Evolutionary conservation across 2,329 filamentous ascomycete genomes (phyloP).

Genomic region (Metarhizium album): DNA sequence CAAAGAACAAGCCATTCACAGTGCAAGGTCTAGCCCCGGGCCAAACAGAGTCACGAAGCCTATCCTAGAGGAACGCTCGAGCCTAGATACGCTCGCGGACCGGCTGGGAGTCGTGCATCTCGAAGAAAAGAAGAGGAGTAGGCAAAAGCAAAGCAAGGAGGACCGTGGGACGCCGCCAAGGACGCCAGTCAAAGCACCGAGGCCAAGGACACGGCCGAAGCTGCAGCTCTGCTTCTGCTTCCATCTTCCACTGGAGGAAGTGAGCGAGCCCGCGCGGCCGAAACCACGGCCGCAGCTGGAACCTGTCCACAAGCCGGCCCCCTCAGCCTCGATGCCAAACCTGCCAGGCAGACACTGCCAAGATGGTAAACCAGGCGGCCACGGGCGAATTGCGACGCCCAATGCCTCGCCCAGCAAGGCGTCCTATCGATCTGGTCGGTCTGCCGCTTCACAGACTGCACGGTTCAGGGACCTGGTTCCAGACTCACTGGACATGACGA

Average conservation of each 20-base stretch:
- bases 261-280: conserved; percentile 21
- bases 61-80: conserved; percentile 56
- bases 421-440: conserved; percentile 19
- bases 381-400: conserved; percentile 4
- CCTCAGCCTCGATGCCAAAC: conserved; percentile 13
- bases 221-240: conserved; percentile 43
- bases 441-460: conserved; percentile 20
- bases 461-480: conserved; percentile 51
- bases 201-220: conserved; percentile 19
- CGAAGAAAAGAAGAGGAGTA: conserved; percentile 27
- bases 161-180: conserved; percentile 2
- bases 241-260: conserved; percentile 34
- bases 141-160: conserved; percentile 11
- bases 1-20: conserved; percentile 64
- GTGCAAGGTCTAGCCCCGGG: conserved; percentile 34
- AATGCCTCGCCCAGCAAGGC: conserved; percentile 19
- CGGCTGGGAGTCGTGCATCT: conserved; percentile 66
- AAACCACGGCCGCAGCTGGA: conserved; percentile 31
- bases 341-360: neutral
- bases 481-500: conserved; percentile 51
- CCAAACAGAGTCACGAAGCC: conserved; percentile 33
- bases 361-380: neutral
- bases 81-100: conserved; percentile 79
- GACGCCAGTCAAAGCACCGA: conserved; percentile 15
- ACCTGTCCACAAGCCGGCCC: conserved; percentile 29